Evolutionary conservation across 805 yeast species (phyloP), one percentile per base, ranked within the genome.

Genomic region (Lipomyces mesembrius): DNA sequence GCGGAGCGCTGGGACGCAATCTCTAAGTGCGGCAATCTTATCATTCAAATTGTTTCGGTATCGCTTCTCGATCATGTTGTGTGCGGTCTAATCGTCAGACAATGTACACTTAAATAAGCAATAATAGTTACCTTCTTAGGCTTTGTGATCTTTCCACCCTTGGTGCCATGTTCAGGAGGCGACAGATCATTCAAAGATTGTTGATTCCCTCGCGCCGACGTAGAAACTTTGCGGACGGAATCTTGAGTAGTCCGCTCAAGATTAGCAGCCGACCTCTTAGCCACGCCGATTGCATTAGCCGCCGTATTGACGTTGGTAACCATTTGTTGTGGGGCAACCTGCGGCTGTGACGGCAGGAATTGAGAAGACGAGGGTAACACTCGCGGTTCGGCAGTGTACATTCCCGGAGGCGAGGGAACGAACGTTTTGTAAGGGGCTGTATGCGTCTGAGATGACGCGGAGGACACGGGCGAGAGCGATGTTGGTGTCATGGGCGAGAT

Each of bases 51-150:
- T 90, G 25, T 90, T 88, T 72, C 96, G 78, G 77, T 91, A 91
- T 74, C 89, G 87, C 78, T 90, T 90, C 75, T 91, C 96, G 71
- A 90, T 88, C 82, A 89, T 86, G 74, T 90, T 90, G 78, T 90
- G 96, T 7, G 91, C 84, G 0, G 87, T 82, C 77, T 88, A 35
- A n/a, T 29, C 9, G 39, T 27, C 27, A 57, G 22, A 29, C 35
- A 20, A n/a, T 20, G n/a, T 34, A 32, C 32, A 5, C 7, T 29
- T 29, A 27, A 8, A 58, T 17, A 22, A 6, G 55, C 37, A 25
- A 2, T 2, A 43, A 11, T 37, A 37, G 17, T 17, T 61, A 67
- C 77, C 72, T 77, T 77, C 65, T 73, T 74, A 12, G 76, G 77
- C 66, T 77, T 77, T 17, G 69, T 57, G 51, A 77, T 71, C 65